These are phyloP conservation scores for Ochetophila trinervis DNA, from an alignment of 306 rosid species.

Conservation along the genomic window DNA sequence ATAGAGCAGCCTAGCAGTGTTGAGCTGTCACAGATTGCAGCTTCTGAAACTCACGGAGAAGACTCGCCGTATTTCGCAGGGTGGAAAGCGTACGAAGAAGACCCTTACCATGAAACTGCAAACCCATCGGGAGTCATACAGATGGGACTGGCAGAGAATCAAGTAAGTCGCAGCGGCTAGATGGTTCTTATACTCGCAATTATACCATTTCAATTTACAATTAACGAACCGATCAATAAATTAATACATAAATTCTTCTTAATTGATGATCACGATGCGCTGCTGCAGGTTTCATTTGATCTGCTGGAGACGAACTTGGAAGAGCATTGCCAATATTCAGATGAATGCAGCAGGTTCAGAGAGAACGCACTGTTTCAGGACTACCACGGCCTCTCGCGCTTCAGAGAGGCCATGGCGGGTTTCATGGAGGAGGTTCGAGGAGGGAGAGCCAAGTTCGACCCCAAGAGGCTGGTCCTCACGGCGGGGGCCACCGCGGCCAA, in stretches of 20 bases:
- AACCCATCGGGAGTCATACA: constrained; percentile 81
- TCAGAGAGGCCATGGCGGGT: constrained; percentile 85
- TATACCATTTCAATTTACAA: too few species aligned
- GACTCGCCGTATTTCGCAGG: constrained; percentile 95
- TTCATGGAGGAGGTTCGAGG: constrained; percentile 87
- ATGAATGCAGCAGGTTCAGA: constrained; percentile 51
- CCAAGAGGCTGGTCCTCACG: constrained; percentile 67
- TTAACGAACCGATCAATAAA: too few species aligned
- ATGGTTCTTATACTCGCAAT: too few species aligned
- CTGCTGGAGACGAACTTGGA: constrained; percentile 72
- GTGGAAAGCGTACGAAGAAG: constrained; percentile 89
- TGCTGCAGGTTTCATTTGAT: constrained; percentile 77
- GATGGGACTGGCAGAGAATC: constrained; percentile 96
- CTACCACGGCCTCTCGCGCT: constrained; percentile 76
- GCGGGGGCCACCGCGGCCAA: constrained; percentile 99
- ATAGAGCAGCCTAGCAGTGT: too few species aligned
- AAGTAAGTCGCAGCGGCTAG: constrained; percentile 73
- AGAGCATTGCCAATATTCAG: constrained; percentile 17
- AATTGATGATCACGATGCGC: too few species aligned
- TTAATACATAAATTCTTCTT: too few species aligned
- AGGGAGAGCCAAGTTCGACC: constrained; percentile 65
- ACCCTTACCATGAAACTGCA: constrained; percentile 61
- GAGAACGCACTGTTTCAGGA: constrained; percentile 95
- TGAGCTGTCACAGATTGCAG: constrained; percentile 64
- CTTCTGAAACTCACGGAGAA: constrained; percentile 87